A percentile compares a stretch with the other conserved stretches of the same genome.
phyloP scores from a whole-genome alignment of 2,329 filamentous ascomycete species.

The Botrytis paeoniae region DNA sequence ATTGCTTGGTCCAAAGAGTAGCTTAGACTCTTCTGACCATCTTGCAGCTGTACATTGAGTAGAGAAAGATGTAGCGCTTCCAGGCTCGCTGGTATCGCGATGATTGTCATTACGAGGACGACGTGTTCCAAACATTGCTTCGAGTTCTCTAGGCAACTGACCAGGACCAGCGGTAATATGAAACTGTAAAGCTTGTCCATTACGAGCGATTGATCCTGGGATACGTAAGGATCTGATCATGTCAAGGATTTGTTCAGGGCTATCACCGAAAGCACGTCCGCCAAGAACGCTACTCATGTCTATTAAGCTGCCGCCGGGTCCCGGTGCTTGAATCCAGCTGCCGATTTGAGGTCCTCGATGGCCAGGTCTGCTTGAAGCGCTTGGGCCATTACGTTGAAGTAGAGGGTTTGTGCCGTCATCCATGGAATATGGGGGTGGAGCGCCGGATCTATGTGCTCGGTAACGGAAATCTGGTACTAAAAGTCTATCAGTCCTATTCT shows the following conservation, averaged over 20 bases:
- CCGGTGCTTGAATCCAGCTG: slow-evolving; percentile 50
- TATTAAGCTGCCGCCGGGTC: slow-evolving; percentile 39
- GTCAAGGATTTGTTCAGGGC: slow-evolving; percentile 34
- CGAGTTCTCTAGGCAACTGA: slow-evolving; percentile 52
- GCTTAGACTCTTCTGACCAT: slow-evolving; percentile 86
- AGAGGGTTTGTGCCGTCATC: slow-evolving; percentile 88
- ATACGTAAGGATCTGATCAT: slow-evolving; percentile 37
- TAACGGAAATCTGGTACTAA: slow-evolving; percentile 41
- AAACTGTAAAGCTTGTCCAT: slow-evolving; percentile 56
- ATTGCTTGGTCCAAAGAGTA: slow-evolving; percentile 72
- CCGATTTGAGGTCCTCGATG: slow-evolving; percentile 48
- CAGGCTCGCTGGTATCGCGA: slow-evolving; percentile 35
- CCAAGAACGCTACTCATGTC: slow-evolving; percentile 34
- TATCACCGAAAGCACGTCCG: slow-evolving; percentile 36
- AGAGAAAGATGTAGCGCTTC: slow-evolving; percentile 51
- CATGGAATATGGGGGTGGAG: slow-evolving; percentile 48
- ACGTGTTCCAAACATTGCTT: slow-evolving; percentile 42
- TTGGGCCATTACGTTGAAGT: slow-evolving; percentile 58
- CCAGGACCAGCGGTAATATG: slow-evolving; percentile 53
- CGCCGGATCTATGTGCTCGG: slow-evolving; percentile 52
- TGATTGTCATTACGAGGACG: slow-evolving; percentile 27
- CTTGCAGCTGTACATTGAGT: slow-evolving; percentile 69
- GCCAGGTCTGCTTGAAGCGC: slow-evolving; percentile 44
- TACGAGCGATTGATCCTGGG: slow-evolving; percentile 39
- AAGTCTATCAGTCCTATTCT: slow-evolving; percentile 36